Evolutionary conservation across 768 basidiomycete species (phyloP).

Genomic region (Gloeostereum incarnatum): DNA sequence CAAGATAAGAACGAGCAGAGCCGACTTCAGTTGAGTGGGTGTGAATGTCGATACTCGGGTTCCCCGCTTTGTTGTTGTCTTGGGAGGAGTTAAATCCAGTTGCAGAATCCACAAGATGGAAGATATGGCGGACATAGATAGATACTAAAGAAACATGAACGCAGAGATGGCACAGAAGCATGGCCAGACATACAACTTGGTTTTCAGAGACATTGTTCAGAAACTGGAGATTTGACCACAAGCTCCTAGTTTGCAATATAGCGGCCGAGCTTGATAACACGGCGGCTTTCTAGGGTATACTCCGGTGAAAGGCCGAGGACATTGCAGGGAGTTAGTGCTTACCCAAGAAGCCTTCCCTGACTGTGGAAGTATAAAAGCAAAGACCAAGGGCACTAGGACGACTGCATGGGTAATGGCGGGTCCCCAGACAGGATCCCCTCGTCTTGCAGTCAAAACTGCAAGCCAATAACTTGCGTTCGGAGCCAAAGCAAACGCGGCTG

Average conservation of each 20-base stretch:
- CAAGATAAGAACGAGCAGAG: background rate
- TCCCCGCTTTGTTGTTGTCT: background rate
- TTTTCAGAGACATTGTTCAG: conserved; percentile 25
- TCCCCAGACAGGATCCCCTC: conserved; percentile 42
- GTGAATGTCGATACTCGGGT: background rate
- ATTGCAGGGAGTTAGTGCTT: too few relatives aligned
- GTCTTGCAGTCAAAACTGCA: conserved; percentile 48
- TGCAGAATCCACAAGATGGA: conserved; percentile 3
- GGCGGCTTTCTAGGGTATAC: background rate
- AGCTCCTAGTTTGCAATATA: background rate
- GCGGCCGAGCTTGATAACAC: background rate
- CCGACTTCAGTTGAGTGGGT: conserved; percentile 4
- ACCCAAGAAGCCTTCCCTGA: too few relatives aligned
- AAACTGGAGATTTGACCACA: conserved; percentile 15
- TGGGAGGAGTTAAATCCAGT: background rate
- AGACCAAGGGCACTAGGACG: conserved; percentile 50
- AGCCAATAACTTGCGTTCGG: conserved; percentile 65
- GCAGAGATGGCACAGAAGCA: background rate
- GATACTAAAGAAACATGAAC: conserved; percentile 8
- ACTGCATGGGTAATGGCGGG: conserved; percentile 47
- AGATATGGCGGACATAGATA: conserved; percentile 10
- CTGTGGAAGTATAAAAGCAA: conserved; percentile 32
- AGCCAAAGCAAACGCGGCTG: conserved; percentile 30
- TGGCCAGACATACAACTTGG: conserved; percentile 25
- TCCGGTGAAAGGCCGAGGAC: too few relatives aligned